Base-by-base conservation (phyloP, 1,284 basidiomycete species). In the Ustilago esculenta region DNA sequence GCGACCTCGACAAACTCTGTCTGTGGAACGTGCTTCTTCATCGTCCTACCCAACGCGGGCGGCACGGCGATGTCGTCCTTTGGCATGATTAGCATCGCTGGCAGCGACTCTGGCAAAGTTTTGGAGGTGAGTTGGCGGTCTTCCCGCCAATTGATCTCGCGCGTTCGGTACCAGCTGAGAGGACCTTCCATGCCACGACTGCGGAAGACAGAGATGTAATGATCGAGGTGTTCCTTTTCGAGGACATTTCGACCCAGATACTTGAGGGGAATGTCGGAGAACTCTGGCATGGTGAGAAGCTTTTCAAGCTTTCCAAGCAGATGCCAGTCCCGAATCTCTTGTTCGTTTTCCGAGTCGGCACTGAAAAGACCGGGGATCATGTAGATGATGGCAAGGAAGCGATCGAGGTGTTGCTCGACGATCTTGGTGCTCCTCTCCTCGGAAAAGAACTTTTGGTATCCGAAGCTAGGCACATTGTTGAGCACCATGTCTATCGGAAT, bases 381-480 rank as follows among this genome's bases (percentile, higher is more conserved):
- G 27, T 53, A 75, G 44, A 72, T 58, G 54, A 75, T 59, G 17
- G 55, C 54, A n/a, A 73, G 41, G 52, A 75, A 75, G 17, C 70
- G 69, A 8, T 66, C 70, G 23, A 75, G 57, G 24, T 74, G 64
- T 23, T 73, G 44, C 18, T 75, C 57, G 53, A 77, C 57, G 45
- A 75, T 75, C 47, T 72, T 58, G 49, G 73, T 77, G 33, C 65
- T 69, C 3, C 64, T 29, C 32, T 65, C 52, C 15, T 73, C 63
- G n/a, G 52, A 58, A 23, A 77, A 77, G 57, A 77, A 77, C 43
- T 56, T 56, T 29, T 77, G 73, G 23, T 77, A 77, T 34, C 73
- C 75, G 45, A 74, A 77, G 48, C 51, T 67, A 11, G 75, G 70
- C 3, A 73, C 44, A n/a, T 24, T 48, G 14, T 66, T 45, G 21